Evolutionary conservation across 306 rosid genomes (phyloP).

Genomic region (Fagus crenata): DNA sequence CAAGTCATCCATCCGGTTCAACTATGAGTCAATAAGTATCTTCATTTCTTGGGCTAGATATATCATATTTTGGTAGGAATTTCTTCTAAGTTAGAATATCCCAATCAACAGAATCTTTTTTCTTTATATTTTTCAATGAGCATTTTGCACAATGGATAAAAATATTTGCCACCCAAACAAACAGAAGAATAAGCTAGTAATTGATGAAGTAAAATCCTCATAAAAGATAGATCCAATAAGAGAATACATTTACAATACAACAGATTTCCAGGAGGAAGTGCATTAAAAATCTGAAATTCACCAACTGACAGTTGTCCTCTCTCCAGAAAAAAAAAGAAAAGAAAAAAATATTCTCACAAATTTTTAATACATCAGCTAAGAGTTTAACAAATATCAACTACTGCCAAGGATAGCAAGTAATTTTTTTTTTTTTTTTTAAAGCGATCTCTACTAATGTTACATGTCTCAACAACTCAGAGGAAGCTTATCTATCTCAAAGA

Average conservation of each 20-base stretch:
- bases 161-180: neutral
- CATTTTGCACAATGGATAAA: neutral
- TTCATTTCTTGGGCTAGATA: neutral
- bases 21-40: neutral
- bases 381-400: constrained; percentile 12
- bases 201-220: neutral
- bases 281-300: neutral
- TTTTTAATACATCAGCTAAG: neutral
- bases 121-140: neutral
- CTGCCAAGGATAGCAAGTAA: constrained; percentile 2
- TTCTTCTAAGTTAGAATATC: neutral
- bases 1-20: too few relatives aligned
- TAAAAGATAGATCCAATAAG: neutral
- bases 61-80: too few relatives aligned
- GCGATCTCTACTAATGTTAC: constrained; percentile 40
- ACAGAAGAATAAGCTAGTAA: neutral
- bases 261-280: neutral
- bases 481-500: constrained; percentile 10
- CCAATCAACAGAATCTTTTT: neutral
- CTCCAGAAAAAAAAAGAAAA: neutral
- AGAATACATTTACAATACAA: neutral
- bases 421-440: too few relatives aligned
- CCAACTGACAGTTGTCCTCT: neutral
- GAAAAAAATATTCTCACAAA: neutral
- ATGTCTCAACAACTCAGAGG: constrained; percentile 23